A percentile compares a stretch with the other conserved stretches of the same genome.
These are phyloP conservation scores for Pisolithus microcarpus DNA, from an alignment of 768 basidiomycete species.

Conservation along the genomic window DNA sequence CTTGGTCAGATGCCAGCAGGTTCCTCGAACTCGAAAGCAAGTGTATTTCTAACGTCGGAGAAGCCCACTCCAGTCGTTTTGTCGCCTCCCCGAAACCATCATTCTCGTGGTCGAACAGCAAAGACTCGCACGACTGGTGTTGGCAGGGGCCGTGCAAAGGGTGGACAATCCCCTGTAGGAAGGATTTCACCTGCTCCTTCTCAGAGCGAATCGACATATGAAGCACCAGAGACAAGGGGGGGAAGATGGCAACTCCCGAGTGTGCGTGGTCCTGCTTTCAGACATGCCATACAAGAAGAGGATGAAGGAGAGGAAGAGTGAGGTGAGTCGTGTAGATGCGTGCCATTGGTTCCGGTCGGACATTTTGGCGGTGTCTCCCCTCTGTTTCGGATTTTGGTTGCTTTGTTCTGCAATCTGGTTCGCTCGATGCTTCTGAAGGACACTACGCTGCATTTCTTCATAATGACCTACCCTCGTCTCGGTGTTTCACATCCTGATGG, in stretches of 20 bases:
- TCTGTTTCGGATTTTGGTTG: not conserved
- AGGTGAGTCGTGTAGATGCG: conserved; percentile 4
- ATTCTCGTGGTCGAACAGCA: conserved; percentile 31
- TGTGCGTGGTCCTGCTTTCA: conserved; percentile 64
- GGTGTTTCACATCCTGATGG: not conserved
- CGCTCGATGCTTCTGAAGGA: not conserved
- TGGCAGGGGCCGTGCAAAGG: conserved; percentile 35
- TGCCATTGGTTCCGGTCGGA: not conserved
- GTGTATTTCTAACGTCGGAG: conserved; percentile 25
- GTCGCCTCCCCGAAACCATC: conserved; percentile 44
- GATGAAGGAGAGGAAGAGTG: conserved; percentile 77
- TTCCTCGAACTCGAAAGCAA: conserved; percentile 19
- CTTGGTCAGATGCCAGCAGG: conserved; percentile 51
- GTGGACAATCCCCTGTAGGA: conserved; percentile 54
- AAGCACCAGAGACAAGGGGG: conserved; percentile 43
- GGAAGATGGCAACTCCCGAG: conserved; percentile 65
- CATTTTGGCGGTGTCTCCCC: not conserved
- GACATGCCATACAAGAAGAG: conserved; percentile 72
- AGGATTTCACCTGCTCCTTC: conserved; percentile 52
- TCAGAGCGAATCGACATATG: conserved; percentile 37
- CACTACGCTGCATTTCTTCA: no score
- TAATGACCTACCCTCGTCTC: not conserved
- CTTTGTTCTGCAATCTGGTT: not conserved
- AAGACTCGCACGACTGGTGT: conserved; percentile 23
- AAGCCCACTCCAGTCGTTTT: conserved; percentile 34